phyloP scores from a whole-genome alignment of 1,284 basidiomycete genomes.

The Puccinia coronata region DNA sequence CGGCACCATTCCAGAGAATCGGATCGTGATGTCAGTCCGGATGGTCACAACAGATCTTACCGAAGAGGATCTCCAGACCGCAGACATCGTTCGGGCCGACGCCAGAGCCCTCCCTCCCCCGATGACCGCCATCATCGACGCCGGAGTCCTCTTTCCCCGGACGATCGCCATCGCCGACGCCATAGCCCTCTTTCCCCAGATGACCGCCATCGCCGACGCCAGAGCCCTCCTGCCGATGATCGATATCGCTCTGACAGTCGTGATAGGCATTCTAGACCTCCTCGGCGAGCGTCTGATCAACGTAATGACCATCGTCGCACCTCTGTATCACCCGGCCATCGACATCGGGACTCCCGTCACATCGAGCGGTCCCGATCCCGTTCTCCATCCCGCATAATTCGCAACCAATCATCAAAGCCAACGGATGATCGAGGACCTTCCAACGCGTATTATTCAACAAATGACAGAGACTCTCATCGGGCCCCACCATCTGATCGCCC shows the following conservation, averaged over 20 bases:
- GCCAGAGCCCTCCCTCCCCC: background rate
- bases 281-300: constrained; percentile 17
- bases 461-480: background rate
- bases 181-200: background rate
- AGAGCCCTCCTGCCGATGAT: constrained; percentile 7
- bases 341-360: constrained; percentile 16
- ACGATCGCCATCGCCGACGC: background rate
- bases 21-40: constrained; percentile 1
- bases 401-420: constrained; percentile 7
- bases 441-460: constrained; percentile 4
- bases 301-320: background rate
- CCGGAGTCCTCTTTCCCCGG: background rate
- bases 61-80: background rate
- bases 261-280: background rate
- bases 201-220: background rate
- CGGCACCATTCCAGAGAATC: constrained; percentile 18
- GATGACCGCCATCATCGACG: constrained; percentile 2
- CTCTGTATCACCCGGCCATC: constrained; percentile 28
- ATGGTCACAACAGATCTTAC: background rate
- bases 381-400: constrained; percentile 1
- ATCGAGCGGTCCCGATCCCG: constrained; percentile 13
- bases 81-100: background rate
- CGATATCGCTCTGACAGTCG: background rate
- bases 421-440: background rate
- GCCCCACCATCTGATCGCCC: background rate